Percentiles rank a stretch among this genome's conserved stretches.
These are phyloP conservation scores for Lagenidium giganteum DNA, from an alignment of 352 stramenopile genomes.

Conservation along the genomic window DNA sequence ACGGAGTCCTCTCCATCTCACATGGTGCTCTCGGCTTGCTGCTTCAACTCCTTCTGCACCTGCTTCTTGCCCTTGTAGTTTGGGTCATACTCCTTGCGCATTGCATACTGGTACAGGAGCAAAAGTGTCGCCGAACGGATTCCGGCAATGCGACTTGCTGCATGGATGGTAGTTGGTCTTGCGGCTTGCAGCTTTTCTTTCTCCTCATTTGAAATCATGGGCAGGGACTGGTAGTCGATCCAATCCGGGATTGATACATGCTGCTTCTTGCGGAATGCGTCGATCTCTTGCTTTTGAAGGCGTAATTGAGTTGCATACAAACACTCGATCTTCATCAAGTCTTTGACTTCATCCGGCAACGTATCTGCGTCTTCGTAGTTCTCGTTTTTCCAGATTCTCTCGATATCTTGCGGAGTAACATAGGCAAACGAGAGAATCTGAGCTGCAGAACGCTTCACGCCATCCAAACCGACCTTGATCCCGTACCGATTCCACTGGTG, in stretches of 20 bases:
- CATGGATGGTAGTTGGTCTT: constrained; percentile 91
- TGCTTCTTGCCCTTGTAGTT: constrained; percentile 22
- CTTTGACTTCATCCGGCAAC: constrained; percentile 28
- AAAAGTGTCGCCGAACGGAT: constrained; percentile 73
- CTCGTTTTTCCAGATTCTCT: constrained; percentile 45
- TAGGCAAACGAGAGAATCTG: constrained; percentile 70
- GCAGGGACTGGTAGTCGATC: constrained; percentile 90
- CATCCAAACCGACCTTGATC: constrained; percentile 68
- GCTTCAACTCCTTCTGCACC: constrained; percentile 2
- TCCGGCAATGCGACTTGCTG: constrained; percentile 93
- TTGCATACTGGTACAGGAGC: constrained; percentile 69
- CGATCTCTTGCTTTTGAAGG: constrained; percentile 95
- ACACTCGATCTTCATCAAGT: constrained; percentile 80
- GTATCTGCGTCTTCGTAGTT: constrained; percentile 50
- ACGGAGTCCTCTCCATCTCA: too few species aligned
- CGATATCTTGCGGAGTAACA: constrained; percentile 49
- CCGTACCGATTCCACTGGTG: constrained; percentile 84
- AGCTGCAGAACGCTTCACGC: constrained; percentile 71
- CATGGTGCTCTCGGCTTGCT: constrained; percentile 4
- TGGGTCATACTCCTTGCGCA: constrained; percentile 31
- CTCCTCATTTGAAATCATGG: constrained; percentile 96
- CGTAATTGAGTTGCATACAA: constrained; percentile 94
- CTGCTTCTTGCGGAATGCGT: constrained; percentile 92
- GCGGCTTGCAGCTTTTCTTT: constrained; percentile 88
- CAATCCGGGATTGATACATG: constrained; percentile 91